A percentile compares a stretch with the other conserved stretches of the same genome.
These are phyloP conservation scores for Pseudopediastrum boryanum DNA, from an alignment of 139 green algal species.

Conservation along the genomic window DNA sequence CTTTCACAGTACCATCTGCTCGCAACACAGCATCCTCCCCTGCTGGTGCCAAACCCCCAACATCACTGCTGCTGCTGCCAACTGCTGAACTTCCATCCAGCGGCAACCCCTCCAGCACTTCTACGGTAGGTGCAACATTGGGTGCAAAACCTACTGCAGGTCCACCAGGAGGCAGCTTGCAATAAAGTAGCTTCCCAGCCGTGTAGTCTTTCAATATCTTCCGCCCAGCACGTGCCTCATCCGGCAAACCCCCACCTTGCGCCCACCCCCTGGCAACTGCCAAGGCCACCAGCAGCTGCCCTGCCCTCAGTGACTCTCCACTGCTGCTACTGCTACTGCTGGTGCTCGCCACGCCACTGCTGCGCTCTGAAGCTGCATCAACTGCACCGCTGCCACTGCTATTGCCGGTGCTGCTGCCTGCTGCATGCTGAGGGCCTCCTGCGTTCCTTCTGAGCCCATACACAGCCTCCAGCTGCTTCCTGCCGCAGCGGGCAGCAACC, in stretches of 20 bases:
- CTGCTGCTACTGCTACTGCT: conserved; percentile 41
- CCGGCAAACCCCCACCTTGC: conserved; percentile 77
- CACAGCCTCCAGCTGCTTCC: conserved; percentile 66
- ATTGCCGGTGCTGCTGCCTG: background rate
- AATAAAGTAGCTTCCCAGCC: conserved; percentile 88
- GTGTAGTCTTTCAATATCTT: conserved; percentile 91
- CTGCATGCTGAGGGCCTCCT: background rate
- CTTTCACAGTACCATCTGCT: background rate
- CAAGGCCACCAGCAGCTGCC: conserved; percentile 61
- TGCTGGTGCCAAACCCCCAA: background rate
- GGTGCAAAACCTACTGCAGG: background rate
- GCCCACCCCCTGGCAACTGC: conserved; percentile 74
- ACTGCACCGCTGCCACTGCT: conserved; percentile 20
- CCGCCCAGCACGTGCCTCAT: conserved; percentile 83
- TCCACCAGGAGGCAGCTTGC: conserved; percentile 70
- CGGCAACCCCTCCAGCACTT: background rate
- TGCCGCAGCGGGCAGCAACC: conserved; percentile 60
- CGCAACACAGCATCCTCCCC: background rate
- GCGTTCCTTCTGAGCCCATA: conserved; percentile 81
- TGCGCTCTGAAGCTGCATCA: background rate
- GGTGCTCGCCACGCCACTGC: background rate
- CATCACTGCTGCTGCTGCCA: conserved; percentile 7
- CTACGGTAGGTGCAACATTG: background rate
- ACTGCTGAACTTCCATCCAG: background rate
- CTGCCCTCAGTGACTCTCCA: conserved; percentile 42